These are phyloP conservation scores for Eimeria acervulina DNA, from an alignment of 169 alveolate genomes.

Conservation along the genomic window DNA sequence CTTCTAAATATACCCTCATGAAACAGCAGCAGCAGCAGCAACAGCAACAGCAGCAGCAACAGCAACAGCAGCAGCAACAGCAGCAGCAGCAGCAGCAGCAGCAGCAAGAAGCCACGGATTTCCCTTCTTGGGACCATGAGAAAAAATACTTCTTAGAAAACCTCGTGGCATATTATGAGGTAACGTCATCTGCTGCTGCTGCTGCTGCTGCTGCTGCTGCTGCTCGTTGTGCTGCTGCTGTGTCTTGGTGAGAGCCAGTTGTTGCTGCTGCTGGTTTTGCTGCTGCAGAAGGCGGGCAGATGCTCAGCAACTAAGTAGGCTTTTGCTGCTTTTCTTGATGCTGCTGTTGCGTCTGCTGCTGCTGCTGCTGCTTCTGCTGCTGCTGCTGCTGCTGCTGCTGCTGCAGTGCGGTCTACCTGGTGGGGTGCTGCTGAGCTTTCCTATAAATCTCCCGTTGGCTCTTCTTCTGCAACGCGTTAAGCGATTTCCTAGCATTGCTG, in stretches of 20 bases:
- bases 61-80: not conserved
- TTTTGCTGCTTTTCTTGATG: no score
- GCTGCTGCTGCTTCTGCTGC: slow-evolving; percentile 9
- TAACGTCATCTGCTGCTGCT: no score
- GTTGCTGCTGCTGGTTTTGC: not conserved
- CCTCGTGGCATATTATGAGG: slow-evolving; percentile 12
- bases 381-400: slow-evolving; percentile 28
- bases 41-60: not conserved
- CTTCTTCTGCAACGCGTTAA: not conserved
- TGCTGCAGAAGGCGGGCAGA: no score
- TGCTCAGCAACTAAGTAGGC: no score
- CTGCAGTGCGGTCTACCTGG: slow-evolving; percentile 23
- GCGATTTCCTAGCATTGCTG: slow-evolving; percentile 23
- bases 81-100: not conserved
- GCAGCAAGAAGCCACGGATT: slow-evolving; percentile 2
- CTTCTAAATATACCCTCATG: not conserved
- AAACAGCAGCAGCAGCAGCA: not conserved
- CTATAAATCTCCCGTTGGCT: slow-evolving; percentile 15
- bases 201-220: not conserved
- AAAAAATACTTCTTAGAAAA: slow-evolving; percentile 1
- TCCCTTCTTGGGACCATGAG: slow-evolving; percentile 41
- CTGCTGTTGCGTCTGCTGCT: not conserved
- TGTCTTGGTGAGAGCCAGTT: no score
- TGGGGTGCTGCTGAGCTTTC: slow-evolving; percentile 12
- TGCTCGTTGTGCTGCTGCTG: slow-evolving; percentile 5